phyloP scores from a whole-genome alignment of 176 grass and related monocot species.

The Oryza nivara region DNA sequence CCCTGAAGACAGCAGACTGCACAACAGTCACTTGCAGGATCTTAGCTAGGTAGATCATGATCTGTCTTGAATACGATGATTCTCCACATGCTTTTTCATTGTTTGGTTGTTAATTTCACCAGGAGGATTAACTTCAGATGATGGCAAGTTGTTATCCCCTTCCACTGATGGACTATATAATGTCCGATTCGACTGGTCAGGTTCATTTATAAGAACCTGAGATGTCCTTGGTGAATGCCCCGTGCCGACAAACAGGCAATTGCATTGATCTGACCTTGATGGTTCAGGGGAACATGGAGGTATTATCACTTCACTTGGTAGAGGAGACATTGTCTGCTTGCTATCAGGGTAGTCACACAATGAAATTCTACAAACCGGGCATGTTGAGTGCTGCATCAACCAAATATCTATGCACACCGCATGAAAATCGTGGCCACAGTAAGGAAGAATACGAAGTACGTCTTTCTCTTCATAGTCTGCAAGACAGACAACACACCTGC shows the following conservation, averaged over 20 bases:
- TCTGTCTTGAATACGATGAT: not conserved
- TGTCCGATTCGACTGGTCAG: slow-evolving; percentile 44
- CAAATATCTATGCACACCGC: slow-evolving; percentile 75
- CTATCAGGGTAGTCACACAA: slow-evolving; percentile 57
- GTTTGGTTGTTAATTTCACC: slow-evolving; percentile 45
- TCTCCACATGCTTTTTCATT: slow-evolving; percentile 44
- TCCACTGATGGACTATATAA: slow-evolving; percentile 26
- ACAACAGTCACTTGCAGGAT: slow-evolving; percentile 6
- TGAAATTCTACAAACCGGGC: slow-evolving; percentile 90
- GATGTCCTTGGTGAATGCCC: slow-evolving; percentile 43
- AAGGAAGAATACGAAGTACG: slow-evolving; percentile 56
- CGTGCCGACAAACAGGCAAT: slow-evolving; percentile 38
- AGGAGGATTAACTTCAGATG: slow-evolving; percentile 32
- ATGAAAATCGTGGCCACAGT: slow-evolving; percentile 82
- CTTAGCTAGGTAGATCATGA: slow-evolving; percentile 26
- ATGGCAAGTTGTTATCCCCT: not conserved
- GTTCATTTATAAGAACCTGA: slow-evolving; percentile 50
- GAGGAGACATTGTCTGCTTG: slow-evolving; percentile 35
- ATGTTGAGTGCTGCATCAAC: slow-evolving; percentile 84
- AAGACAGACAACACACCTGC: slow-evolving; percentile 67
- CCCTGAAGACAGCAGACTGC: not conserved
- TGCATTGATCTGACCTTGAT: slow-evolving; percentile 42
- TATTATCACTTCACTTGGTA: slow-evolving; percentile 29
- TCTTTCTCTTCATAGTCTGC: slow-evolving; percentile 73
- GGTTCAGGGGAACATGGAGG: slow-evolving; percentile 37